Base-by-base conservation (phyloP, 768 basidiomycete genomes). In the Lentinula aciculospora region DNA sequence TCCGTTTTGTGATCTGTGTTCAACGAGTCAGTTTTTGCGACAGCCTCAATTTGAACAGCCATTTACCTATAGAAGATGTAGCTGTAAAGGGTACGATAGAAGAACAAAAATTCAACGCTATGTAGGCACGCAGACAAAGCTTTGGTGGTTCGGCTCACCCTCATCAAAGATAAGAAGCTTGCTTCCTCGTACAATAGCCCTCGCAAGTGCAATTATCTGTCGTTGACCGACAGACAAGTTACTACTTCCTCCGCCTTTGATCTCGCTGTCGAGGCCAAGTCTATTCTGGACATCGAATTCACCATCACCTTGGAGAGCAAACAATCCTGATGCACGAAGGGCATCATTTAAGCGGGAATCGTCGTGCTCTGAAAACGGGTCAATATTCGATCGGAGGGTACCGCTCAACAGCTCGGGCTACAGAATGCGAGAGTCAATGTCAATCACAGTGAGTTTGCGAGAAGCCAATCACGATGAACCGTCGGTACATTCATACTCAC, bases 221-320 rank as follows among this genome's bases (percentile, higher is more conserved):
- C 88, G 69, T 64, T 92, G 88, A 23, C 90, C 90, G 42, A 88
- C 84, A 1, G 86, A 88, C 61, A 92, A 81, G 66, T 92, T 92
- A 19, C 76, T 92, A 21, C 76, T 53, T 5, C 89, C 89, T 4
- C 86, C 86, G 3, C 72, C 73, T 8, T 75, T 64, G 23, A 83
- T 72, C 12, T 62, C 60, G 23, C 71, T 78, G 54, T 83, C 80
- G 27, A 84, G 65, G 9, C 72, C 76, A 32, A 81, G 69, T 71
- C 75, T 54, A 69, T 81, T 58, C 78, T 82, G 32, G 8, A 13
- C 5, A 8, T 34, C 1, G 13, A 34, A 13, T 8, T 34, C 59
- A 69, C 81, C 71, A 65, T 72, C 71, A 44, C 63, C 64, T 63
- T 76, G 70, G 34, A 76, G 60, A 4, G 79, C 69, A 45, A 73